Evolutionary conservation across 2,329 filamentous ascomycete species (phyloP).

Genomic region (Colletotrichum magnum): DNA sequence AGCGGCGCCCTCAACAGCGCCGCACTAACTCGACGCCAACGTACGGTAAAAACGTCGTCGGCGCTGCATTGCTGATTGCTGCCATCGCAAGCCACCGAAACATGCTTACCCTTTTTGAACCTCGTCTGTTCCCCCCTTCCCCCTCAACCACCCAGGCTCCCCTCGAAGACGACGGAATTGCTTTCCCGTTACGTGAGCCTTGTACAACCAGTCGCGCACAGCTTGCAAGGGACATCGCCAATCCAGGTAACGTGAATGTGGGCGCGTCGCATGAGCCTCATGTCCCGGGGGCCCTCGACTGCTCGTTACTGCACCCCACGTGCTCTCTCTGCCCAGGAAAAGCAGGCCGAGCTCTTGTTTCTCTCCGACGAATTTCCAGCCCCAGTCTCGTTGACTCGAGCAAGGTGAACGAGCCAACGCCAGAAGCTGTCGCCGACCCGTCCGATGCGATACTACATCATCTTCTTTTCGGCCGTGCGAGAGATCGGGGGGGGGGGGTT

Average conservation of each 20-base stretch:
- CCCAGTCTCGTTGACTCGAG: background rate
- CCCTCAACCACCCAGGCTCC: background rate
- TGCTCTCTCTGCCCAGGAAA: slow-evolving; percentile 23
- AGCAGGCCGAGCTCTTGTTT: slow-evolving; percentile 20
- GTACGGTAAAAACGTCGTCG: slow-evolving; percentile 4
- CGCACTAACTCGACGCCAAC: background rate
- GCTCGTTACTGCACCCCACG: slow-evolving; percentile 3
- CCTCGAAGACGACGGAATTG: slow-evolving; percentile 1
- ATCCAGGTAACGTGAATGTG: slow-evolving; percentile 11
- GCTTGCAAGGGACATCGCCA: background rate
- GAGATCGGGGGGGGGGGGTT: slow-evolving; percentile 1
- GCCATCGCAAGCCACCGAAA: slow-evolving; percentile 31
- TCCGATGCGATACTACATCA: slow-evolving; percentile 24
- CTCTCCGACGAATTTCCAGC: slow-evolving; percentile 19
- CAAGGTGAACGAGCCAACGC: slow-evolving; percentile 31
- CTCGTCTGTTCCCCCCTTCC: background rate
- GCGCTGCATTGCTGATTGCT: background rate
- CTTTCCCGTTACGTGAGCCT: slow-evolving; percentile 13
- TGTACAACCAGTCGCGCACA: background rate
- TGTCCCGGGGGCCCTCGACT: slow-evolving; percentile 12
- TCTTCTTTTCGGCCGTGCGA: slow-evolving; percentile 18
- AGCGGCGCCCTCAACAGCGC: slow-evolving; percentile 11
- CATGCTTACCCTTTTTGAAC: slow-evolving; percentile 15
- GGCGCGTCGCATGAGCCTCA: slow-evolving; percentile 32
- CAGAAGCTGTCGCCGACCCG: slow-evolving; percentile 20